Conservation (phyloP, 345 rosid genomes). For the Stellera chamaejasme region DNA sequence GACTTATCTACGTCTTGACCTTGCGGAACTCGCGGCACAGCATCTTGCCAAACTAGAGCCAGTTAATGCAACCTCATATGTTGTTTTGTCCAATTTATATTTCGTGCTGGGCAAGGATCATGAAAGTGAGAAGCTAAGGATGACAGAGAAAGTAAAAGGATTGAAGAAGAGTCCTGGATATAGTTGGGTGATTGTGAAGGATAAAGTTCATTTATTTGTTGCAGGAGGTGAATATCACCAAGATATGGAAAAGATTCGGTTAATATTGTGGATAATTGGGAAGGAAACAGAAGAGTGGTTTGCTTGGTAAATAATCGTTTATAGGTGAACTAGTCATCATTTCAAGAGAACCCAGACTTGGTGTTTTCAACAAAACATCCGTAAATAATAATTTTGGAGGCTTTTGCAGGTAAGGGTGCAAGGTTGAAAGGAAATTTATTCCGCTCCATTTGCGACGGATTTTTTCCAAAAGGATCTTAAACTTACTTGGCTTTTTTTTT, state of each 20-base stretch:
- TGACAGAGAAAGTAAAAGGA: constrained; percentile 34
- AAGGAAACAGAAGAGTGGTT: constrained; percentile 24
- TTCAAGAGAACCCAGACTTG: no score
- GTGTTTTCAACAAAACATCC: background rate
- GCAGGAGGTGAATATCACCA: constrained; percentile 44
- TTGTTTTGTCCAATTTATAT: constrained; percentile 57
- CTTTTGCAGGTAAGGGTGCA: background rate
- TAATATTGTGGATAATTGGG: constrained; percentile 25
- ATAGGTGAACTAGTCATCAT: background rate
- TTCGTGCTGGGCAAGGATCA: constrained; percentile 27
- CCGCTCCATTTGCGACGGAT: background rate
- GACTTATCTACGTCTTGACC: constrained; percentile 40
- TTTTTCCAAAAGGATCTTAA: no score
- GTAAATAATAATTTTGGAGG: background rate
- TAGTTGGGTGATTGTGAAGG: constrained; percentile 55
- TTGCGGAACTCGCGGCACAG: constrained; percentile 61
- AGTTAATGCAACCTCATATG: constrained; percentile 58
- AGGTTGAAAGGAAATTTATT: background rate
- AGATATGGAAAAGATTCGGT: constrained; percentile 27
- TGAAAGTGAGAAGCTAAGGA: constrained; percentile 38
- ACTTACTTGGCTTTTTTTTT: no score
- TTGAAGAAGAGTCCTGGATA: constrained; percentile 72
- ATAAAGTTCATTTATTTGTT: constrained; percentile 36
- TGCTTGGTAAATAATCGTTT: background rate
- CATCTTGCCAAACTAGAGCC: constrained; percentile 57